These are phyloP conservation scores for Xylaria sp. DNA, from an alignment of 2,329 filamentous ascomycete species.

Conservation along the genomic window DNA sequence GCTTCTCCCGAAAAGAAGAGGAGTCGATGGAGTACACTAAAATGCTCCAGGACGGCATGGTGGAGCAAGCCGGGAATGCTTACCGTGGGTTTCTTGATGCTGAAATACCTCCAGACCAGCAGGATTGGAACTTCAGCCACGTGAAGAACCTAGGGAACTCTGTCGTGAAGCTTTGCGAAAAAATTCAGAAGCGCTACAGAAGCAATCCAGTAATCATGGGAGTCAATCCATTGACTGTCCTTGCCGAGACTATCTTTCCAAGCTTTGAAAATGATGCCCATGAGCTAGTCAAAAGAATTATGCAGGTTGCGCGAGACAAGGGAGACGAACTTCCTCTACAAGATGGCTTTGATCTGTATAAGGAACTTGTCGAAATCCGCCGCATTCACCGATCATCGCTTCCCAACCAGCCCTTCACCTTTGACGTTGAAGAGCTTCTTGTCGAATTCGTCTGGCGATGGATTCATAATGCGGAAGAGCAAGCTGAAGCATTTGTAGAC, in stretches of 20 bases:
- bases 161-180: slow-evolving; percentile 85
- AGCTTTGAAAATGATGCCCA: slow-evolving; percentile 90
- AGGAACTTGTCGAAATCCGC: slow-evolving; percentile 85
- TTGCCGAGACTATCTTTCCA: slow-evolving; percentile 86
- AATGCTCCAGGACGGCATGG: slow-evolving; percentile 77
- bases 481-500: slow-evolving; percentile 85
- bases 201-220: slow-evolving; percentile 91
- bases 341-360: slow-evolving; percentile 94
- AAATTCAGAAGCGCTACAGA: slow-evolving; percentile 90
- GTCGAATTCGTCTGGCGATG: slow-evolving; percentile 96
- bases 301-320: slow-evolving; percentile 75
- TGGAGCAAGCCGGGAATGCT: slow-evolving; percentile 77
- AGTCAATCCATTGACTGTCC: slow-evolving; percentile 69
- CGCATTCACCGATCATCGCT: slow-evolving; percentile 80
- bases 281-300: slow-evolving; percentile 83
- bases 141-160: slow-evolving; percentile 88
- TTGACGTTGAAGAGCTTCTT: slow-evolving; percentile 85
- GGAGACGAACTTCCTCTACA: slow-evolving; percentile 83
- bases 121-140: slow-evolving; percentile 90
- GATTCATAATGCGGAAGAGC: slow-evolving; percentile 83
- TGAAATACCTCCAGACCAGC: slow-evolving; percentile 80
- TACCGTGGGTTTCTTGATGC: slow-evolving; percentile 83
- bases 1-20: slow-evolving; percentile 76
- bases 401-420: slow-evolving; percentile 79
- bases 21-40: slow-evolving; percentile 77